These are phyloP conservation scores for Chaetomidium leptoderma DNA, from an alignment of 495 filamentous ascomycete genomes.

Conservation along the genomic window DNA sequence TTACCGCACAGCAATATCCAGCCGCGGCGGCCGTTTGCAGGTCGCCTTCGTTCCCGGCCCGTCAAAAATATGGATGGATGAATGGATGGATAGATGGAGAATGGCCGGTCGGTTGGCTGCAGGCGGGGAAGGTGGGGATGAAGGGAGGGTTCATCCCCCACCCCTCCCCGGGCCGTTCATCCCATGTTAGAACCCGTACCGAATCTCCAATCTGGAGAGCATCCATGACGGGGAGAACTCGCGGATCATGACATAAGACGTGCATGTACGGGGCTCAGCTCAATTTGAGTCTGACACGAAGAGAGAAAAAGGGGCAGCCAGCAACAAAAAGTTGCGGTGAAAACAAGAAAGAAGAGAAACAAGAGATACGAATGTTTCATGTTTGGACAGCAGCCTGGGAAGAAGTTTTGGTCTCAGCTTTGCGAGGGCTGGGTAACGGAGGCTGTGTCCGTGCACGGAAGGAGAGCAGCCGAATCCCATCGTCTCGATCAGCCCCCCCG, in stretches of 20 bases:
- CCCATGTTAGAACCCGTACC: no score
- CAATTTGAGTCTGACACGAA: no score
- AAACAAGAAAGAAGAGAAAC: background rate
- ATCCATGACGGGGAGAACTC: no score
- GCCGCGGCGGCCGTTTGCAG: background rate
- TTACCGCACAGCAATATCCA: no score
- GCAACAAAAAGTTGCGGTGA: background rate
- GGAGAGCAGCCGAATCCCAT: conserved; percentile 8
- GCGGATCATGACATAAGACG: no score
- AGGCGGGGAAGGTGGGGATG: background rate
- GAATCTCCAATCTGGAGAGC: no score
- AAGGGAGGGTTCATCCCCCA: no score
- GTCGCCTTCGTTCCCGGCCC: background rate
- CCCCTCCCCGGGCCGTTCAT: background rate
- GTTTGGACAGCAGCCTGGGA: no score
- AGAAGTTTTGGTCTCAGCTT: no score
- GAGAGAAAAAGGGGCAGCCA: background rate
- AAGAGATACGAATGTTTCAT: background rate
- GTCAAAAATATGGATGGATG: background rate
- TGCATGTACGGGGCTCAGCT: no score
- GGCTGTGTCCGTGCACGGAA: conserved; percentile 11
- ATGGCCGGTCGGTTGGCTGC: background rate
- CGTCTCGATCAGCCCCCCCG: no score
- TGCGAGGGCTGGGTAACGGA: background rate
- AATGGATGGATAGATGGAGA: no score